These are phyloP conservation scores for Epichloe aotearoae DNA, from an alignment of 2,329 filamentous ascomycete genomes.

Conservation along the genomic window DNA sequence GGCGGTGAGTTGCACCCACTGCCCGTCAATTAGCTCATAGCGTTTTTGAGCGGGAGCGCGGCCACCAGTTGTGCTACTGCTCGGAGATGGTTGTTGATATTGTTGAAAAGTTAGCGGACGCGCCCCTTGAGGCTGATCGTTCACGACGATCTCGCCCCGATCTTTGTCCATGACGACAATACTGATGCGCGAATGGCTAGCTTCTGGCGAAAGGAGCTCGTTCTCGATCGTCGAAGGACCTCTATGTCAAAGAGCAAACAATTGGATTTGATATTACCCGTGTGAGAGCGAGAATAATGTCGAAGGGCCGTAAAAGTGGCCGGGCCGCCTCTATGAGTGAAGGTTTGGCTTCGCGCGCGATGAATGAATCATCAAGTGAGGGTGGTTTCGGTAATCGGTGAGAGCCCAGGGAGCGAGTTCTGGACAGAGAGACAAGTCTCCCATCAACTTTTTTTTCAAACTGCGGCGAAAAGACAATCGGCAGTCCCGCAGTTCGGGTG, in stretches of 20 bases:
- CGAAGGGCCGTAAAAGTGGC: not conserved
- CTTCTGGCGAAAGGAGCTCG: not conserved
- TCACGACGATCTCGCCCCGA: conserved; percentile 31
- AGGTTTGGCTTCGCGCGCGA: not conserved
- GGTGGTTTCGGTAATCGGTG: not conserved
- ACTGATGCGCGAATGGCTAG: conserved; percentile 12
- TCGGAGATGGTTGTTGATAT: conserved; percentile 13
- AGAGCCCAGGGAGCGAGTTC: not conserved
- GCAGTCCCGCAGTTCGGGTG: not conserved
- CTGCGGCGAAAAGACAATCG: not conserved
- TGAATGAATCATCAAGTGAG: not conserved
- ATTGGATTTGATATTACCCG: not conserved
- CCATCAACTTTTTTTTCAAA: not conserved
- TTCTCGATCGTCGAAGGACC: conserved; percentile 7
- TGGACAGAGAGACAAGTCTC: not conserved
- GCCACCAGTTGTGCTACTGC: conserved; percentile 12
- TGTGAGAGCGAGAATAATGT: not conserved
- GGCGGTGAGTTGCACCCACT: conserved; percentile 38
- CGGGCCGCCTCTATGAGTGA: not conserved
- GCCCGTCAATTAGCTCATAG: conserved; percentile 24
- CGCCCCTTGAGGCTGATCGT: conserved; percentile 19
- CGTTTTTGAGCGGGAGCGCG: conserved; percentile 15
- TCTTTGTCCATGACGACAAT: conserved; percentile 26
- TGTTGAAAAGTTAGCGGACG: conserved; percentile 15
- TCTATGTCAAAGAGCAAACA: too few relatives aligned